Evolutionary conservation across 257 asterid species (phyloP), one percentile per base, ranked within the genome.

Genomic region (Leonotis leonurus): DNA sequence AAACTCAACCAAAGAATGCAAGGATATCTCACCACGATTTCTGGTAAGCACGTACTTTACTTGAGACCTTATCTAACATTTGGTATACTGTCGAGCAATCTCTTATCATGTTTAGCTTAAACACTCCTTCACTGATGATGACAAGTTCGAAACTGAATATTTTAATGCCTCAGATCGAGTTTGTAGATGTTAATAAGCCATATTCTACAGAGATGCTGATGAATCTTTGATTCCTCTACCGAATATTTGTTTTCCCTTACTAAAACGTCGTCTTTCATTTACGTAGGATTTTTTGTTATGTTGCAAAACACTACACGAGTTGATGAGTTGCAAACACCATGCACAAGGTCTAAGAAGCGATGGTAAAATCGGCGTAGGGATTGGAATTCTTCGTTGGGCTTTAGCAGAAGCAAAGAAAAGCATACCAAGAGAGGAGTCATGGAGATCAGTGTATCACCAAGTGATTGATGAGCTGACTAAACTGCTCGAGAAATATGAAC

Each of bases 381-480:
- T 82, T 3, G 86, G 86, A 37, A 64, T 80, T 79, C 90, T 87
- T 73, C 81, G n/a, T 0, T 67, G 29, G 44, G 72, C 75, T 69
- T 3, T 84, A 41, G 67, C 62, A 36, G 78, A 62, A 48, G 65
- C 74, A 25, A 75, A 57, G 52, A 80, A 69, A 48, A 69, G 22
- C 69, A 49, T 40, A 40, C 83, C 87, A 3, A 81, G 63, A 59
- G 94, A 79, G 37, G 85, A 82, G 26, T 65, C 85, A 0, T 80
- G 88, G 83, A 72, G 75, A 62, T 60, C 29, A 54, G 81, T 73
- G 33, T 50, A 6, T 33, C 70, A 77, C 69, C 80, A 60, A 43
- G 60, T 60, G 61, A 51, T 75, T 16, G 73, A 77, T 21, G 88
- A 82, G 57, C 21, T 75, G 49, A 65, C 46, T 3, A 61, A 4